A percentile compares a stretch with the other conserved stretches of the same genome.
These are phyloP conservation scores for Fusarium staphyleae DNA, from an alignment of 2,329 filamentous ascomycete species.

Conservation along the genomic window DNA sequence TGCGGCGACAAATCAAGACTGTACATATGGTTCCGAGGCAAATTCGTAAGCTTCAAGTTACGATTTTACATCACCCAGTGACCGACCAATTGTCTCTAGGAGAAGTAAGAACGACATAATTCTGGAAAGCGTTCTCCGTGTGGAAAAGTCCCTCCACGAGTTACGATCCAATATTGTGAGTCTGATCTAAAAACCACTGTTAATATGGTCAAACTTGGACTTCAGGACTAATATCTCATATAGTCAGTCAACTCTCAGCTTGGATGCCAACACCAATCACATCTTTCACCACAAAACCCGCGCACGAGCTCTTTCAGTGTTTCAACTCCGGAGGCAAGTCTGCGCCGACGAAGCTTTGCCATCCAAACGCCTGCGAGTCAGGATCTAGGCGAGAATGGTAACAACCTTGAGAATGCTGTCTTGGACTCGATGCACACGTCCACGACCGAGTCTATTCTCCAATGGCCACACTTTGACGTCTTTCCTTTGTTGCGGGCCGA, in stretches of 20 bases:
- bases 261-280: conserved; percentile 13
- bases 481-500: conserved; percentile 53
- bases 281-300: conserved; percentile 28
- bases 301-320: conserved; percentile 37
- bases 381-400: conserved; percentile 28
- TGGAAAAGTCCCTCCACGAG: conserved; percentile 56
- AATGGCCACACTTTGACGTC: conserved; percentile 58
- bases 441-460: conserved; percentile 58
- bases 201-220: neutral
- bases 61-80: conserved; percentile 1
- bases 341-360: conserved; percentile 34
- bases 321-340: conserved; percentile 32
- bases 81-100: conserved; percentile 36
- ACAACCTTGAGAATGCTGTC: conserved; percentile 54
- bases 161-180: conserved; percentile 52
- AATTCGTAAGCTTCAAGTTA: conserved; percentile 48
- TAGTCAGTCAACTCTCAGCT: conserved; percentile 23
- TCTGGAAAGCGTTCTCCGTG: conserved; percentile 56
- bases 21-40: conserved; percentile 53
- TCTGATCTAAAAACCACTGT: neutral
- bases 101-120: conserved; percentile 61
- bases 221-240: neutral
- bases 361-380: conserved; percentile 36
- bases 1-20: conserved; percentile 47
- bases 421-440: conserved; percentile 59